Percentiles rank a stretch among this genome's conserved stretches.
Evolutionary conservation across 805 yeast genomes (phyloP).

Genomic region (Priceomyces castillae): DNA sequence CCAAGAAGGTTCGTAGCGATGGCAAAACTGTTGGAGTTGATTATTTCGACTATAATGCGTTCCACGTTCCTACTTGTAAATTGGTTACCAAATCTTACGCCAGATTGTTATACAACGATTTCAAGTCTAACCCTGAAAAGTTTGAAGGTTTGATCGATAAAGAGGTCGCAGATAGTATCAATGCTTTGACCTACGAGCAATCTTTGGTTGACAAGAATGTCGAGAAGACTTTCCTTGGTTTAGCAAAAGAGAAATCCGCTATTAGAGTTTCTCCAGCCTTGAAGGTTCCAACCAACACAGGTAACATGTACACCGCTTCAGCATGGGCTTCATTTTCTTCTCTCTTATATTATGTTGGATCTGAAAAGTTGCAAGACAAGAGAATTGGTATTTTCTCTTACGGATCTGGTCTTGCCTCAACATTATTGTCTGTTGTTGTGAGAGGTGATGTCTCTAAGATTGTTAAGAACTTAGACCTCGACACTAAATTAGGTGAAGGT

Average conservation of each 20-base stretch:
- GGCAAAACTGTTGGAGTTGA: slow-evolving; percentile 61
- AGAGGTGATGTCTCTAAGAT: slow-evolving; percentile 77
- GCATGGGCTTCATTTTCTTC: slow-evolving; percentile 86
- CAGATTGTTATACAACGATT: slow-evolving; percentile 87
- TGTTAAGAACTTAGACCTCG: slow-evolving; percentile 62
- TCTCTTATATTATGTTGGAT: slow-evolving; percentile 69
- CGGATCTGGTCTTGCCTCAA: slow-evolving; percentile 96
- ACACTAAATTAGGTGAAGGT: slow-evolving; percentile 56
- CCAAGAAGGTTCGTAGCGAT: slow-evolving; percentile 60
- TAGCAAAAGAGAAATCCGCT: slow-evolving; percentile 66
- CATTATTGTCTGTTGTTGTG: slow-evolving; percentile 76
- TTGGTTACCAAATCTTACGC: slow-evolving; percentile 91
- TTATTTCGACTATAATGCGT: slow-evolving; percentile 86
- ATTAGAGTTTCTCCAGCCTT: slow-evolving; percentile 77
- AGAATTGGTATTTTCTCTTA: slow-evolving; percentile 92
- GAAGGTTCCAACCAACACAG: slow-evolving; percentile 90
- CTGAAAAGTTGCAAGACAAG: slow-evolving; percentile 72
- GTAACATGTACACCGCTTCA: slow-evolving; percentile 97
- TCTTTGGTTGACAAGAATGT: slow-evolving; percentile 75
- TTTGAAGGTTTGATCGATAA: slow-evolving; percentile 43
- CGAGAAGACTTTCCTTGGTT: slow-evolving; percentile 80
- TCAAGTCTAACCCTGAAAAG: slow-evolving; percentile 61
- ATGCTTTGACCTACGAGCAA: slow-evolving; percentile 63
- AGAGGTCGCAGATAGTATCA: slow-evolving; percentile 53
- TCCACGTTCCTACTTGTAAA: slow-evolving; percentile 98